Evolutionary conservation across 768 basidiomycete species (phyloP), one percentile per base, ranked within the genome.

Genomic region (Tylopilus sp.): DNA sequence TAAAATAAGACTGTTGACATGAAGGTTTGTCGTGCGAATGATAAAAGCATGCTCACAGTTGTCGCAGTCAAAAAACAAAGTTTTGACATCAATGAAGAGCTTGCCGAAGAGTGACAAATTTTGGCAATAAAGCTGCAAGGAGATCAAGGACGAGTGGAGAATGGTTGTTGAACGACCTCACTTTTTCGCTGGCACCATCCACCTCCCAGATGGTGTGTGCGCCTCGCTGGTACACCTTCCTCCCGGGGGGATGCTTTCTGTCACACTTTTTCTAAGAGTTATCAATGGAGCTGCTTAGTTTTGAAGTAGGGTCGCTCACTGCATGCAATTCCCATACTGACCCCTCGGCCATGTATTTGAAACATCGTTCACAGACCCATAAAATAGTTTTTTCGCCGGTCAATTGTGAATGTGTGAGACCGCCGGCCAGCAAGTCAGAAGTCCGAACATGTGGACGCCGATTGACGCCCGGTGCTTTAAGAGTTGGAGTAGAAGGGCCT

Each of bases 11-110:
- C 91, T 62, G 30, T 42, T 52, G 8, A 43, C 15, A 6, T 22
- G 48, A 17, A 51, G 48, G 6, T 2, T 18, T 4, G 31, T 12
- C 23, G 15, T 18, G 38, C 8, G 13, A 11, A 11, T 44, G 21
- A 51, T 25, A 20, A 28, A 48, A 4, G 4, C n/a, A 12, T 3
- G 61, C 87, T 54, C 57, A 90, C 91, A 91, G 60, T 88, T 89
- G 58, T 91, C 88, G 52, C 82, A 84, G 62, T 95, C 91, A 62
- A 92, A 95, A 70, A 91, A 95, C 15, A 95, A 72, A 11, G 95
- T 95, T 71, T 99, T 99, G 56, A 95, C 88, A 62, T 98, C 97
- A 62, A 98, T 98, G 68, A 99, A 98, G n/a, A 98, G 76, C 69
- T 98, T 98, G 26, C 95, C 95, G 63, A 98, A 98, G 7, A 98